Conservation (phyloP, 129 eudicot genomes). For the Flaveria sonorensis region DNA sequence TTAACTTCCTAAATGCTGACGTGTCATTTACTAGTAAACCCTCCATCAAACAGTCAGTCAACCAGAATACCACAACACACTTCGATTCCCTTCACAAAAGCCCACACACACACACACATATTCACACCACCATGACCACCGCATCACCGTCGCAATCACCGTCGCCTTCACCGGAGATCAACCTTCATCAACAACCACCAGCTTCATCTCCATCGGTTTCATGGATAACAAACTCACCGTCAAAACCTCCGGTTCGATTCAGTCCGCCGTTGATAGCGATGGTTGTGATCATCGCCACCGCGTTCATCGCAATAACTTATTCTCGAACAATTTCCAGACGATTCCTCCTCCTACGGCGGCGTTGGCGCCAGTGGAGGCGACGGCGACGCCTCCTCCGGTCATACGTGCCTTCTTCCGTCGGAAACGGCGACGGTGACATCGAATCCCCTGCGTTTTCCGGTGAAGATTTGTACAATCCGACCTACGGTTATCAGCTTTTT, state of each 20-base stretch:
- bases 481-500: slow-evolving; percentile 52
- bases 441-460: slow-evolving; percentile 66
- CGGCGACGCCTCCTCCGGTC: slow-evolving; percentile 69
- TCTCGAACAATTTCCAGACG: slow-evolving; percentile 79
- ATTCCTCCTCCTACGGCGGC: slow-evolving; percentile 50
- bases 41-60: slow-evolving; percentile 23
- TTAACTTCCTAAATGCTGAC: slow-evolving; percentile 36
- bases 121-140: slow-evolving; percentile 29
- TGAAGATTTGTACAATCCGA: slow-evolving; percentile 45
- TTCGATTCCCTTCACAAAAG: slow-evolving; percentile 19
- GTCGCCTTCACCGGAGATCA: slow-evolving; percentile 27
- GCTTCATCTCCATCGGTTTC: slow-evolving; percentile 30
- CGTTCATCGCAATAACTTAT: slow-evolving; percentile 80
- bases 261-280: slow-evolving; percentile 92
- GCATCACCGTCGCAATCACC: slow-evolving; percentile 36
- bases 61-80: slow-evolving; percentile 28
- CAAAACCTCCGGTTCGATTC: slow-evolving; percentile 69
- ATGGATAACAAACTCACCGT: slow-evolving; percentile 34
- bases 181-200: slow-evolving; percentile 21
- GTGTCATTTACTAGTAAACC: slow-evolving; percentile 37
- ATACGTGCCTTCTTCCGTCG: slow-evolving; percentile 59
- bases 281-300: slow-evolving; percentile 85
- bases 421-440: slow-evolving; percentile 51
- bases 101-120: slow-evolving; percentile 24
- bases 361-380: slow-evolving; percentile 57